Base-by-base conservation (phyloP, 2,329 filamentous ascomycete species). In the Fusarium albidum region DNA sequence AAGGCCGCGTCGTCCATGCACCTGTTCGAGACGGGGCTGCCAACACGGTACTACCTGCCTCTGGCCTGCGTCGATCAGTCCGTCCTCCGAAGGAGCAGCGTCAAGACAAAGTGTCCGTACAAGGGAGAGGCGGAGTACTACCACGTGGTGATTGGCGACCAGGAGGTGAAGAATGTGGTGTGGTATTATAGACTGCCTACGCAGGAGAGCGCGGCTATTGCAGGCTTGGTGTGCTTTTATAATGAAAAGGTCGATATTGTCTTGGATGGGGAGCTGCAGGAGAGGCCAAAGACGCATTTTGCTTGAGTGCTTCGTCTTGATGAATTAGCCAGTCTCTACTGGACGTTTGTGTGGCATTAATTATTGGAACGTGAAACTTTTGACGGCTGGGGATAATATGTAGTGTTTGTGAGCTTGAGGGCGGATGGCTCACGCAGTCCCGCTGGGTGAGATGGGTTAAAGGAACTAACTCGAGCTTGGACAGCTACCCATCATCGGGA, bases 241-340 rank as follows among this genome's bases (percentile, higher is more conserved):
- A 87, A 89, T 57, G 87, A 89, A 68, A 86, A 85, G 70, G 83
- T 89, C 2, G 83, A 88, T 54, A 78, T 89, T n/a, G 73, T 76
- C 49, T 59, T 88, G 6, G 82, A 85, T 55, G 85, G 85, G 1
- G 65, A 71, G 47, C 54, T 68, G 28, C 31, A 73, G 46, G 59
- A 68, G 33, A 59, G 61, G n/a, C 73, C 73, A 9, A 64, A 67
- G 54, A 64, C 63, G 1, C 52, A 57, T 12, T 71, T 70, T 50
- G 48, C 52, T 31, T 65, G 35, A 56, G 21, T n/a, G n/a, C n/a
- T n/a, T n/a, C n/a, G n/a, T n/a, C n/a, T n/a, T n/a, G n/a, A n/a
- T n/a, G n/a, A n/a, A n/a, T n/a, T n/a, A n/a, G n/a, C n/a, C n/a
- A n/a, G n/a, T n/a, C n/a, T n/a, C n/a, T n/a, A n/a, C n/a, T n/a